Evolutionary conservation across 257 asterid species (phyloP).

Genomic region (Prunella vulgaris): DNA sequence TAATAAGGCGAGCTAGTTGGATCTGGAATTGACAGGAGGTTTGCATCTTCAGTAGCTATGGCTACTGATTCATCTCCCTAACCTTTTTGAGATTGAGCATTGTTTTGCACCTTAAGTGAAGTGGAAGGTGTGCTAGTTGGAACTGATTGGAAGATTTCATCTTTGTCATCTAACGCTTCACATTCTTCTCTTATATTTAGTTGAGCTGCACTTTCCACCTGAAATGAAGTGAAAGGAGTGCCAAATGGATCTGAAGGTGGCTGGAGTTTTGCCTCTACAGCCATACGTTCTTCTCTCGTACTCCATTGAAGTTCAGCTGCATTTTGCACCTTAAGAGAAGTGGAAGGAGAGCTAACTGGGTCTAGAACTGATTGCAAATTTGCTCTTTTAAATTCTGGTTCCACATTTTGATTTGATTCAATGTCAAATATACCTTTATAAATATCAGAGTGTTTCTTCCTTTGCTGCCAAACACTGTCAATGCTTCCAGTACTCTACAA

Average conservation of each 20-base stretch:
- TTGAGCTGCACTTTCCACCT: constrained; percentile 47
- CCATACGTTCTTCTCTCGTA: constrained; percentile 55
- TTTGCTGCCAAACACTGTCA: constrained; percentile 46
- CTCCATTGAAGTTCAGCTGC: constrained; percentile 41
- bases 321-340: constrained; percentile 42
- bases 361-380: constrained; percentile 37
- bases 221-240: constrained; percentile 49
- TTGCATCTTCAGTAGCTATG: constrained; percentile 35
- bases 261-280: constrained; percentile 30
- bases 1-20: constrained; percentile 42
- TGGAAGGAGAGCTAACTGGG: constrained; percentile 44
- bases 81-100: constrained; percentile 37
- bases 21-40: constrained; percentile 34
- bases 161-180: constrained; percentile 46
- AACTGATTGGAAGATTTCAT: constrained; percentile 32
- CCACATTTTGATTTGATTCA: constrained; percentile 35
- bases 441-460: constrained; percentile 49
- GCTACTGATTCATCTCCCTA: constrained; percentile 65
- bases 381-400: constrained; percentile 38
- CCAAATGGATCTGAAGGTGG: constrained; percentile 37
- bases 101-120: constrained; percentile 41
- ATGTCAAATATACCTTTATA: constrained; percentile 35
- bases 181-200: constrained; percentile 46
- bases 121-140: constrained; percentile 46
- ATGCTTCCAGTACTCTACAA: constrained; percentile 46